Conservation (phyloP, 2,329 filamentous ascomycete species). For the Pseudogymnoascus sp. region DNA sequence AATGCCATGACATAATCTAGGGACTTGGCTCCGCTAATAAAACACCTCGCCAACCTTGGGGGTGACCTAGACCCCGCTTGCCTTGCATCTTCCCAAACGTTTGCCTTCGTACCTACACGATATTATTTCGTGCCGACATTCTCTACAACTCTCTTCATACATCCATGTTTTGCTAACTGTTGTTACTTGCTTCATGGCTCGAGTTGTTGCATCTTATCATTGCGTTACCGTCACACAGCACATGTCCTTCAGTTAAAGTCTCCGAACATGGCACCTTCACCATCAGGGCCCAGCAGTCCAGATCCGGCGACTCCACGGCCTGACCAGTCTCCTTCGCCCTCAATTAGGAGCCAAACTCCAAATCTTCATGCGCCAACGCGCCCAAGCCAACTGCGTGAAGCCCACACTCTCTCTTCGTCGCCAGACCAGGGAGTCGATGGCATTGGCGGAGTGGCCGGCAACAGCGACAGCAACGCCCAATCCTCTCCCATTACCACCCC, state of each 20-base stretch:
- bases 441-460: constrained; percentile 13
- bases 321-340: neutral
- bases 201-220: neutral
- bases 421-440: constrained; percentile 16
- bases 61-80: constrained; percentile 7
- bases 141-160: neutral
- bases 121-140: neutral
- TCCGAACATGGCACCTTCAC: constrained; percentile 1
- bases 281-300: neutral
- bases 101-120: neutral
- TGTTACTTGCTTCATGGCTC: constrained; percentile 6
- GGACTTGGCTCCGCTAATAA: constrained; percentile 4
- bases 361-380: constrained; percentile 21
- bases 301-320: neutral
- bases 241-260: constrained; percentile 4
- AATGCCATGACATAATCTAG: constrained; percentile 3
- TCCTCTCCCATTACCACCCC: constrained; percentile 17
- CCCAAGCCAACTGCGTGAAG: constrained; percentile 25
- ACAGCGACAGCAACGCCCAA: constrained; percentile 20
- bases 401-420: constrained; percentile 21
- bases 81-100: neutral
- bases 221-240: constrained; percentile 2
- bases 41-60: constrained; percentile 6
- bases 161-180: neutral
- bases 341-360: neutral